These are phyloP conservation scores for Cladophialophora bantiana DNA, from an alignment of 2,329 filamentous ascomycete genomes.

Conservation along the genomic window DNA sequence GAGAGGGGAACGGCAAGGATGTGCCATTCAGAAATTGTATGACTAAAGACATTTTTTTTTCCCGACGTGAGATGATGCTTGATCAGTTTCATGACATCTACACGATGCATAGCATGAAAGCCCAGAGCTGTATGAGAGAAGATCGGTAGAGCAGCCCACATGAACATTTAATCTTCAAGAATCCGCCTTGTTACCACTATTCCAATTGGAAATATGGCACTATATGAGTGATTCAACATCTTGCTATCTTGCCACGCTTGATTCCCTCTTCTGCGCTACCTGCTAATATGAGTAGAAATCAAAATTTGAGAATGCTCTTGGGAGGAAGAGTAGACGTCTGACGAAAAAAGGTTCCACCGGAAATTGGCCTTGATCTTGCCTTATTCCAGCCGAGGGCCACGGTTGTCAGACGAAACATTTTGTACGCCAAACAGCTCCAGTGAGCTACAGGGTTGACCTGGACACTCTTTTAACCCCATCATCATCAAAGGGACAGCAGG, in stretches of 20 bases:
- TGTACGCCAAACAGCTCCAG: background rate
- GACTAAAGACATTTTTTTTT: slow-evolving; percentile 13
- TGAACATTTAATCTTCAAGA: slow-evolving; percentile 6
- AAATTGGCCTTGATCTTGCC: background rate
- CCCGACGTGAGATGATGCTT: background rate
- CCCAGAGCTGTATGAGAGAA: background rate
- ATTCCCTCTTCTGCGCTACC: background rate
- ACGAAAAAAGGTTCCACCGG: background rate
- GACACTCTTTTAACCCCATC: no score
- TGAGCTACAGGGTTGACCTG: background rate
- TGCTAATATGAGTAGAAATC: no score
- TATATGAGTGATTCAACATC: background rate
- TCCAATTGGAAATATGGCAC: background rate
- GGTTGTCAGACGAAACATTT: background rate
- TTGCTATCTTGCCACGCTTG: background rate
- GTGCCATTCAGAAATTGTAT: background rate
- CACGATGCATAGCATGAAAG: slow-evolving; percentile 1
- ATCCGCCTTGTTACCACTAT: background rate
- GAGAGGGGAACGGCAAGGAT: background rate
- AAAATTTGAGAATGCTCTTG: background rate
- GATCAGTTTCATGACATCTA: background rate
- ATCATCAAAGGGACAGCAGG: background rate
- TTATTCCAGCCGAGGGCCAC: background rate
- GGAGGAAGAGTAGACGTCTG: background rate
- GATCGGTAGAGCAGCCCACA: slow-evolving; percentile 10